These are phyloP conservation scores for Lachnellula willkommii DNA, from an alignment of 2,329 filamentous ascomycete species.

Conservation along the genomic window DNA sequence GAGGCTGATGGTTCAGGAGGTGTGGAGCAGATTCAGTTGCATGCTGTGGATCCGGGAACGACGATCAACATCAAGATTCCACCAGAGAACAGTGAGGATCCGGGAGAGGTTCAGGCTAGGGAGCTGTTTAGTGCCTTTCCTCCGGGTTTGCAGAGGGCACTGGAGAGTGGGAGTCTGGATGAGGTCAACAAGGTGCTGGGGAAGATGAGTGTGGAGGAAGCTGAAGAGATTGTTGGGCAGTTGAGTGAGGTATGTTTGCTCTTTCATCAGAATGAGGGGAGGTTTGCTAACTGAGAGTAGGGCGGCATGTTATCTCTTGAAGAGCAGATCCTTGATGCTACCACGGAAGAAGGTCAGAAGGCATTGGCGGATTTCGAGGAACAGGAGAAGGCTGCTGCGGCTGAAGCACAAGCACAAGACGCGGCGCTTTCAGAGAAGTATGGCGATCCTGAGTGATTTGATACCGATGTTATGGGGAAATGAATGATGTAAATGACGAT, in stretches of 20 bases:
- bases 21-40: constrained; percentile 94
- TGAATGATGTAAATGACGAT: constrained; percentile 1
- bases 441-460: constrained; percentile 32
- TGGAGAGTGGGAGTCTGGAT: constrained; percentile 85
- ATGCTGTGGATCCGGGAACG: constrained; percentile 89
- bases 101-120: constrained; percentile 57
- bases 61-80: constrained; percentile 86
- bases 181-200: constrained; percentile 83
- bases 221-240: constrained; percentile 76
- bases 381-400: constrained; percentile 36
- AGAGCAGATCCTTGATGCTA: constrained; percentile 91
- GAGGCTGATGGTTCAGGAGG: constrained; percentile 52
- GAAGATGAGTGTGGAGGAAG: constrained; percentile 82
- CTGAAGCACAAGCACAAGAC: constrained; percentile 7
- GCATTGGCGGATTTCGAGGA: constrained; percentile 71
- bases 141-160: constrained; percentile 71
- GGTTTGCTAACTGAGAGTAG: constrained; percentile 30
- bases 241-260: constrained; percentile 57
- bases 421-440: constrained; percentile 24
- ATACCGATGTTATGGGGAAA: background rate
- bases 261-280: background rate
- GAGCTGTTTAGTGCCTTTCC: constrained; percentile 79
- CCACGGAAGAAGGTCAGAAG: constrained; percentile 77
- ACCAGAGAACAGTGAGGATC: constrained; percentile 59
- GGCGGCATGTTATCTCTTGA: constrained; percentile 87